Conservation (phyloP, 768 basidiomycete species). For the Phylloporus rhodoxanthus region DNA sequence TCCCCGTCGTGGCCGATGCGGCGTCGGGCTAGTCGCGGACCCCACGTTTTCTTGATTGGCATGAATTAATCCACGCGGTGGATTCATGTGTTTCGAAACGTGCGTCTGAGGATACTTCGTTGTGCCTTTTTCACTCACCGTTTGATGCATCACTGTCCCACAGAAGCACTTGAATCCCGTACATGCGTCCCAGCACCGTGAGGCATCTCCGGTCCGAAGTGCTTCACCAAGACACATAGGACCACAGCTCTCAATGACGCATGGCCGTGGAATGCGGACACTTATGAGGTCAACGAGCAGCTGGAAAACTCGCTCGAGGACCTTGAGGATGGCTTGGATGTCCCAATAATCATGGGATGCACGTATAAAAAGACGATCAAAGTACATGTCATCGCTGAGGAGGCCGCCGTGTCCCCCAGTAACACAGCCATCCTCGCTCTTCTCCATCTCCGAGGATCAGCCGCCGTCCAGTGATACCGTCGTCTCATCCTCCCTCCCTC, state of each 20-base stretch:
- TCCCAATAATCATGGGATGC: slow-evolving; percentile 61
- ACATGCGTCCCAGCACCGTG: slow-evolving; percentile 12
- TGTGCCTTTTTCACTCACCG: slow-evolving; percentile 65
- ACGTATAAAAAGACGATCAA: slow-evolving; percentile 63
- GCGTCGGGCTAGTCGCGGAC: slow-evolving; percentile 83
- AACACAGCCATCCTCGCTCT: slow-evolving; percentile 11
- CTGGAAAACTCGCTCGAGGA: slow-evolving; percentile 49
- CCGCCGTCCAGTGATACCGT: slow-evolving; percentile 3
- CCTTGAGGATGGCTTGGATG: slow-evolving; percentile 62
- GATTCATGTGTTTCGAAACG: slow-evolving; percentile 23
- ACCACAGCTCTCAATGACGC: slow-evolving; percentile 21
- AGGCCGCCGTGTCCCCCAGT: background rate
- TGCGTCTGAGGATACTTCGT: slow-evolving; percentile 36
- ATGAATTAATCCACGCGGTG: background rate
- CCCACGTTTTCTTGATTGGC: slow-evolving; percentile 12
- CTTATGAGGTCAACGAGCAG: slow-evolving; percentile 41
- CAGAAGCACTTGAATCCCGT: slow-evolving; percentile 37
- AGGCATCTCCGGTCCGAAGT: slow-evolving; percentile 35
- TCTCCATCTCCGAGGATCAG: slow-evolving; percentile 21
- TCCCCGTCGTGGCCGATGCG: slow-evolving; percentile 91
- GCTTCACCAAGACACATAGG: slow-evolving; percentile 40
- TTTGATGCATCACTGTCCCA: slow-evolving; percentile 81
- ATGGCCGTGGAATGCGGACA: slow-evolving; percentile 28
- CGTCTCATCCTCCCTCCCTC: background rate
- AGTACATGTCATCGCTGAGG: slow-evolving; percentile 46